Base-by-base conservation (phyloP, 2,329 filamentous ascomycete species). In the Lecanoromycetidae sp. region DNA sequence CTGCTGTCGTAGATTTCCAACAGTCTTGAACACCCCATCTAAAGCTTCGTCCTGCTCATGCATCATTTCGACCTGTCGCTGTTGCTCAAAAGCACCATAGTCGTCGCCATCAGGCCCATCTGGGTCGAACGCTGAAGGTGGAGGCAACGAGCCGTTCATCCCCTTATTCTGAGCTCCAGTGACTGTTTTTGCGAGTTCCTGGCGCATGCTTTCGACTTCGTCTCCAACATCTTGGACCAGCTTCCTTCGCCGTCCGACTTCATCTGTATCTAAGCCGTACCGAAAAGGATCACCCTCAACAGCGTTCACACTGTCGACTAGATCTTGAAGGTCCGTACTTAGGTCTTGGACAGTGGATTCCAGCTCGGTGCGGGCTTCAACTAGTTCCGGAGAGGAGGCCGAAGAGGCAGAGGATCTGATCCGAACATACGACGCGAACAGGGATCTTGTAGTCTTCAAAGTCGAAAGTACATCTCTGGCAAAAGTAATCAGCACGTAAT, bases 361-460 rank as follows among this genome's bases (percentile, higher is more conserved):
- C 50, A 98, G 85, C 63, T 98, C 91, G 35, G 66, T 63, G 48
- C 77, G 76, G 4, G 78, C 72, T 67, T 81, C 77, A 36, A 71
- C 64, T 15, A 81, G 74, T 62, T 82, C 77, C 10, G 87, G 87
- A 15, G 85, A 88, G 35, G 73, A 72, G 12, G 80, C 68, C 7
- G 77, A 75, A 33, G 80, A 81, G 50, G 81, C 77, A 22, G 94
- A 81, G 37, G 87, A 91, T 60, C 87, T 86, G 68, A 98, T 98
- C 61, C 91, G 90, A 35, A 94, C 77, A 71, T 94, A 98, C 13
- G 88, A 95, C 54, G 84, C 81, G 72, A 95, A 95, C 48, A 95
- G 80, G 44, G 88, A 82, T 8, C 90, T 82, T 44, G 86, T 84
- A 12, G 78, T 79, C 55, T 82, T 76, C 54, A 98, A 80, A 52